Evolutionary conservation across 345 rosid species (phyloP).

Genomic region (Arabidopsis thaliana): DNA sequence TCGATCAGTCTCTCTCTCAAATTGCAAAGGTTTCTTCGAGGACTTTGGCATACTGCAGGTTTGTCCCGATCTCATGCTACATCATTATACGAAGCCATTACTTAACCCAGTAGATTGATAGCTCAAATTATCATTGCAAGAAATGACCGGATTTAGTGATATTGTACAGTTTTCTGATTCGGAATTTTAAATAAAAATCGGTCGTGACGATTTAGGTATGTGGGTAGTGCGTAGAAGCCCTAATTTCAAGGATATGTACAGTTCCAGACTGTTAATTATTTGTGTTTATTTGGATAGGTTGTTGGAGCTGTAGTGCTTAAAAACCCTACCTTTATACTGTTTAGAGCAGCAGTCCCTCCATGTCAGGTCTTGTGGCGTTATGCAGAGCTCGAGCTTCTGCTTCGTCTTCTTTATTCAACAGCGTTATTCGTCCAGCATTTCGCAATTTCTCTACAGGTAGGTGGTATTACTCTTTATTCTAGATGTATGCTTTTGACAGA

Average conservation of each 20-base stretch:
- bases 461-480: not conserved
- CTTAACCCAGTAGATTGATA: not conserved
- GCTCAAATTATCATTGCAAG: not conserved
- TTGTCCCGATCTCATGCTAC: slow-evolving; percentile 3
- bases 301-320: slow-evolving; percentile 10
- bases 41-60: slow-evolving; percentile 22
- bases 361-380: slow-evolving; percentile 46
- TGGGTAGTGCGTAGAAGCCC: not conserved
- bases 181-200: not conserved
- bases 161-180: slow-evolving; percentile 4
- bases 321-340: slow-evolving; percentile 3
- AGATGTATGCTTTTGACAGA: not conserved
- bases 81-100: not conserved
- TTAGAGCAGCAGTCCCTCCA: slow-evolving; percentile 14
- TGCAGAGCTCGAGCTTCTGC: slow-evolving; percentile 44
- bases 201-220: slow-evolving; percentile 11
- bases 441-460: slow-evolving; percentile 44
- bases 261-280: not conserved
- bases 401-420: slow-evolving; percentile 30
- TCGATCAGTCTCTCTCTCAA: not conserved
- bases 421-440: slow-evolving; percentile 45
- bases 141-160: not conserved
- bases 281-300: slow-evolving; percentile 16
- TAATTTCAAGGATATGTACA: not conserved
- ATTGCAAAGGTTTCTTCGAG: not conserved